A percentile compares a stretch with the other conserved stretches of the same genome.
These are phyloP conservation scores for Vinca minor DNA, from an alignment of 257 asterid species.

Conservation along the genomic window DNA sequence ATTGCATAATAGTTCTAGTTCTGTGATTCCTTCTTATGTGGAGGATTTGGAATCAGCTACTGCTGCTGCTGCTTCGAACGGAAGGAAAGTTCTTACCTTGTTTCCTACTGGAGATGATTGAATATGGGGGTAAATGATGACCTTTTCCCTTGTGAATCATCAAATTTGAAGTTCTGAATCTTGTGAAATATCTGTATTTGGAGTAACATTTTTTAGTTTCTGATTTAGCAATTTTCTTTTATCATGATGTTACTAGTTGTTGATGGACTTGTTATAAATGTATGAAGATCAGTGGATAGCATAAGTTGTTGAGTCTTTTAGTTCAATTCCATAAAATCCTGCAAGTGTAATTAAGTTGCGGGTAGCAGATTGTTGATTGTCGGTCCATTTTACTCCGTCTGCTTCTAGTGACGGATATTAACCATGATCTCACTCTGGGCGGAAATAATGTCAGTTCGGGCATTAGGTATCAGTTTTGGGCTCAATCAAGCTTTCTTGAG, in stretches of 20 bases:
- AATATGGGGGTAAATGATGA: conserved; percentile 17
- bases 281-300: conserved; percentile 19
- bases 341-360: conserved; percentile 26
- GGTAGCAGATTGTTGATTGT: conserved; percentile 14
- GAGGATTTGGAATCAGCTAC: conserved; percentile 54
- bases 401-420: conserved; percentile 29
- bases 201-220: conserved; percentile 20
- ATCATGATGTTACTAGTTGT: conserved; percentile 23
- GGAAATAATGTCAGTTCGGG: conserved; percentile 11
- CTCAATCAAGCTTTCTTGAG: conserved; percentile 3
- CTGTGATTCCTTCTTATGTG: conserved; percentile 31
- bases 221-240: conserved; percentile 15
- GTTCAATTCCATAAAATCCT: conserved; percentile 15
- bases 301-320: conserved; percentile 17
- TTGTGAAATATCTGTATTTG: conserved; percentile 22
- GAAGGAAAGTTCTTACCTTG: conserved; percentile 65
- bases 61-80: conserved; percentile 29
- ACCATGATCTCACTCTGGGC: conserved; percentile 36
- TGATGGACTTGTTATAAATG: conserved; percentile 10
- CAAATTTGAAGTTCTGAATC: conserved; percentile 13
- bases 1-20: conserved; percentile 28
- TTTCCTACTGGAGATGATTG: conserved; percentile 70
- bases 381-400: conserved; percentile 1
- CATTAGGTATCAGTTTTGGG: conserved; percentile 3
- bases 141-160: conserved; percentile 12